These are phyloP conservation scores for Penicillium paxilli DNA, from an alignment of 495 filamentous ascomycete genomes.

Conservation along the genomic window DNA sequence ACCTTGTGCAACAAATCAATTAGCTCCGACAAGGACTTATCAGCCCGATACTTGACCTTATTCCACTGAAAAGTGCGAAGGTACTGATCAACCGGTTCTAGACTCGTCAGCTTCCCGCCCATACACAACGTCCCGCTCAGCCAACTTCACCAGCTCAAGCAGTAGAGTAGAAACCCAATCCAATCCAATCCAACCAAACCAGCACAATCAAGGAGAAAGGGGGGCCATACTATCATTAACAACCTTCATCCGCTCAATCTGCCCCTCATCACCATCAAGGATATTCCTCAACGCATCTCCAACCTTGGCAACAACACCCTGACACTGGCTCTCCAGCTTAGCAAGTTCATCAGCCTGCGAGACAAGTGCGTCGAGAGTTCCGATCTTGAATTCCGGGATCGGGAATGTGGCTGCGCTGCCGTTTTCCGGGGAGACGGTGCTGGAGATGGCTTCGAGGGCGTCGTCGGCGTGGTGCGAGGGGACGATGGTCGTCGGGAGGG, in stretches of 20 bases:
- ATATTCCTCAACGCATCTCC: conserved; percentile 79
- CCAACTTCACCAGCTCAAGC: no score
- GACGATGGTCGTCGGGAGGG: conserved; percentile 72
- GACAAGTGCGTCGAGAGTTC: conserved; percentile 92
- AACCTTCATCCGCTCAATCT: conserved; percentile 81
- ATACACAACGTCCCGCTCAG: no score
- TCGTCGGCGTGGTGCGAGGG: conserved; percentile 75
- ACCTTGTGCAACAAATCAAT: conserved; percentile 87
- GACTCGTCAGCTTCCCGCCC: not conserved
- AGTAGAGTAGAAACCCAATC: no score
- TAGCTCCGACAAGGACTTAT: conserved; percentile 82
- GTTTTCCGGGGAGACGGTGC: conserved; percentile 71
- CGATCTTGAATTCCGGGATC: conserved; percentile 96
- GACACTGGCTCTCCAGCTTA: conserved; percentile 79
- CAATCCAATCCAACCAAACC: no score
- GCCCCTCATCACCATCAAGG: conserved; percentile 79
- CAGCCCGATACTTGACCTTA: conserved; percentile 91
- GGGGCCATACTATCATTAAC: conserved; percentile 85
- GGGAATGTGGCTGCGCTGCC: conserved; percentile 75
- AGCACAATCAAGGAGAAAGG: no score
- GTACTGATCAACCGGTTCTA: conserved; percentile 93
- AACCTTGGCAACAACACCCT: conserved; percentile 83
- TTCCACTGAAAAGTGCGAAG: conserved; percentile 90
- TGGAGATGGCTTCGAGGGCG: conserved; percentile 69
- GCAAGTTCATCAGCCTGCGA: conserved; percentile 93